These are phyloP conservation scores for Paraconiothyrium sp. DNA, from an alignment of 2,329 filamentous ascomycete species.

Conservation along the genomic window DNA sequence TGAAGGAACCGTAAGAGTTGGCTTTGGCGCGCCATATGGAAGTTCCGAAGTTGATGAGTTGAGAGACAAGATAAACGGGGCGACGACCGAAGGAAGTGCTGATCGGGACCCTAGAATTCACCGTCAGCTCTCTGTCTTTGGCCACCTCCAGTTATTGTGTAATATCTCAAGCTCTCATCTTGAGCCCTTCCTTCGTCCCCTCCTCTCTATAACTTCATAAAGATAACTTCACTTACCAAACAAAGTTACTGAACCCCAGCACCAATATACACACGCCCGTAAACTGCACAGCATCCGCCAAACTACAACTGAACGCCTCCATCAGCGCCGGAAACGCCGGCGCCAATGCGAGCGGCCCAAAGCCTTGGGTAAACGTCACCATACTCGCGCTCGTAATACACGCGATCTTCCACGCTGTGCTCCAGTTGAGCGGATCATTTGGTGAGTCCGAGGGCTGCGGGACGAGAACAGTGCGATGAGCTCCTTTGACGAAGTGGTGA, in stretches of 20 bases:
- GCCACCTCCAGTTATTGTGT: too few species aligned
- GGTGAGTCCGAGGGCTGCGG: slow-evolving; percentile 63
- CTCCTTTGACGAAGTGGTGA: slow-evolving; percentile 70
- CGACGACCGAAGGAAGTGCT: slow-evolving; percentile 65
- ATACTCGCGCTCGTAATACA: slow-evolving; percentile 58
- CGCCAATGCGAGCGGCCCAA: slow-evolving; percentile 64
- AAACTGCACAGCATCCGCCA: slow-evolving; percentile 65
- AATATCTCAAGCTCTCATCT: too few species aligned
- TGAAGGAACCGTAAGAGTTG: slow-evolving; percentile 67
- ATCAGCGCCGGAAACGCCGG: slow-evolving; percentile 70
- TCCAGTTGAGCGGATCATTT: slow-evolving; percentile 66
- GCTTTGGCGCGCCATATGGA: slow-evolving; percentile 68
- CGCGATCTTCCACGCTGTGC: slow-evolving; percentile 58
- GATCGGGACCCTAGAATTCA: slow-evolving; percentile 61
- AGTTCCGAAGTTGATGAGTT: slow-evolving; percentile 62
- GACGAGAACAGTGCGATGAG: slow-evolving; percentile 58
- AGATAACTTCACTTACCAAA: slow-evolving; percentile 56
- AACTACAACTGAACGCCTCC: slow-evolving; percentile 62
- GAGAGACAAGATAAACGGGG: slow-evolving; percentile 63
- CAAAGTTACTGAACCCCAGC: slow-evolving; percentile 68
- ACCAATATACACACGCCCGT: slow-evolving; percentile 66
- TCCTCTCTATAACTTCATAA: too few species aligned
- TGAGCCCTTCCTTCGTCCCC: too few species aligned
- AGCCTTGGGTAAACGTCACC: slow-evolving; percentile 63
- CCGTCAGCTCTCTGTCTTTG: not conserved